Evolutionary conservation across 441 rosid genomes (phyloP), one percentile per base, ranked within the genome.

Genomic region (Mallotus repandus): DNA sequence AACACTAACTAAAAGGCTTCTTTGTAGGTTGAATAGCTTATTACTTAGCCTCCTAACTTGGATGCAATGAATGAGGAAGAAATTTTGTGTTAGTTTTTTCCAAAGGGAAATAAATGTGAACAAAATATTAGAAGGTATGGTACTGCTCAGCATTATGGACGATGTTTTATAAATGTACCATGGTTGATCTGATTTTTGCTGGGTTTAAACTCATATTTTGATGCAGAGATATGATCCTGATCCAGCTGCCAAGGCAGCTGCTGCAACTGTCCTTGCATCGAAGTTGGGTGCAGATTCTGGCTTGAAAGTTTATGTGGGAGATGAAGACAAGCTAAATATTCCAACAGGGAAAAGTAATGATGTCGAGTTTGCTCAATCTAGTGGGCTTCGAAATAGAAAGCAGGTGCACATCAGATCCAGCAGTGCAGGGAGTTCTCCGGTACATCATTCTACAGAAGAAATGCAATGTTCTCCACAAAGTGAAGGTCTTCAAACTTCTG

Each of bases 211-310:
- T 5, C 54, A 45, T 77, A 60, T 78, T 72, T 63, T 78, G 71
- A 66, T 81, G 85, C 90, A 94, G 99, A 88, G 92, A 81, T 94
- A 94, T 74, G 99, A 92, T 81, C 88, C 97, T 16, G 99, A 94
- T 77, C 99, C 99, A 49, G 98, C 98, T n/a, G 98, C 97, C 18
- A 93, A 92, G 81, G 97, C 97, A 66, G 97, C 98, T 6, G 99
- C 99, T 72, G 99, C 99, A 69, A 84, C 90, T 76, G 91, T 94
- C 71, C 89, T 94, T 72, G 98, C 99, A 73, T 94, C 99, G 5
- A 94, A 92, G 78, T 79, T 94, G 83, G 98, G 99, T 53, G 87
- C 94, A 5, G 99, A 92, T 77, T 89, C 98, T 18, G 99, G 99
- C 70, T 84, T 94, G 86, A 92, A 87, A 83, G 84, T 92, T 69